Conservation (phyloP, 345 rosid genomes). For the Pugionium cornutum region DNA sequence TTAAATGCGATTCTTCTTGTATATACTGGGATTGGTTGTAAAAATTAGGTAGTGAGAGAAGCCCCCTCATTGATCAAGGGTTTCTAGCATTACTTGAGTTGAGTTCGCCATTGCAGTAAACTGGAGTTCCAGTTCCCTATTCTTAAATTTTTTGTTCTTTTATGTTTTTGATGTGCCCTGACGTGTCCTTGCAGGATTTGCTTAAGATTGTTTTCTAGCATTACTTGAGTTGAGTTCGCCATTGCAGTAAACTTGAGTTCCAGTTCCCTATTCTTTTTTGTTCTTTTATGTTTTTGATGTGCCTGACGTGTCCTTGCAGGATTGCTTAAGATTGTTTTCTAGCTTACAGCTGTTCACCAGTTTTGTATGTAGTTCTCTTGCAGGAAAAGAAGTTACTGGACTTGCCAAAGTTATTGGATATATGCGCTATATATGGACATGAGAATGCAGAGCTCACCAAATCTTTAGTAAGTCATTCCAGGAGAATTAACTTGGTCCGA, state of each 20-base stretch:
- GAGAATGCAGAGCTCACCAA: slow-evolving; percentile 84
- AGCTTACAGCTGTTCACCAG: slow-evolving; percentile 47
- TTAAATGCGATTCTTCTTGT: background rate
- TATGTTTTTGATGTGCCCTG: background rate
- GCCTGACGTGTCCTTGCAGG: slow-evolving; percentile 1
- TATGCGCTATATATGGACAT: slow-evolving; percentile 88
- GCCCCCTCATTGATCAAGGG: background rate
- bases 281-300: background rate
- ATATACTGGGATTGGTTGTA: background rate
- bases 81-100: slow-evolving; percentile 6
- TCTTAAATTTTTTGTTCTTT: background rate
- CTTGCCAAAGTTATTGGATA: slow-evolving; percentile 89
- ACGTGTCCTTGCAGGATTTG: background rate
- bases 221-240: background rate
- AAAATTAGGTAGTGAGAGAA: background rate
- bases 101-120: slow-evolving; percentile 13
- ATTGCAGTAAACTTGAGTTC: slow-evolving; percentile 13
- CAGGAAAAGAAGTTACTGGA: slow-evolving; percentile 90
- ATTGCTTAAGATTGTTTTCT: slow-evolving; percentile 9
- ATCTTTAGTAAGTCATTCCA: slow-evolving; percentile 57
- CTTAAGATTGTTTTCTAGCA: slow-evolving; percentile 7
- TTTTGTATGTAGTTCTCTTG: slow-evolving; percentile 71
- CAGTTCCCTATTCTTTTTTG: background rate
- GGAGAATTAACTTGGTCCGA: background rate
- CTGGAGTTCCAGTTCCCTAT: background rate